Evolutionary conservation across 1,284 basidiomycete genomes (phyloP).

Genomic region (Apiotrichum gamsii): DNA sequence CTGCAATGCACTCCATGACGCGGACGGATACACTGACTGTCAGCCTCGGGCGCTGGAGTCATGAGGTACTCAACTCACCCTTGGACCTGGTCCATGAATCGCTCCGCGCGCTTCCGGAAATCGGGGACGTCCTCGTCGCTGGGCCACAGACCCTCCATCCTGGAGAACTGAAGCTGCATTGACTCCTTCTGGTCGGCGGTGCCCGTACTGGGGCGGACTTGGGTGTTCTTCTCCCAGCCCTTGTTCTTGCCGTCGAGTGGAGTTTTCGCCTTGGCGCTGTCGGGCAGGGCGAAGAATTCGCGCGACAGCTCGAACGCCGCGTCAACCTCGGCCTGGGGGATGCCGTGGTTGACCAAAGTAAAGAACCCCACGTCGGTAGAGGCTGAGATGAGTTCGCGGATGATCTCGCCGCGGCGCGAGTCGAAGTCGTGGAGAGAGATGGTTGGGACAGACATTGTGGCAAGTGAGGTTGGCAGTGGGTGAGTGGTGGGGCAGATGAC

Average conservation of each 20-base stretch:
- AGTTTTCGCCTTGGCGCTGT: slow-evolving; percentile 13
- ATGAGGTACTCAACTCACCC: slow-evolving; percentile 12
- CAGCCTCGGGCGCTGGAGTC: too few relatives aligned
- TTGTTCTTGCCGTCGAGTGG: slow-evolving; percentile 16
- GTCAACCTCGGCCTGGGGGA: slow-evolving; percentile 7
- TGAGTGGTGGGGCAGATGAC: too few relatives aligned
- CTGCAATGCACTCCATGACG: slow-evolving; percentile 34
- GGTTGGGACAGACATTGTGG: slow-evolving; percentile 21
- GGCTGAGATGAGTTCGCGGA: slow-evolving; percentile 26
- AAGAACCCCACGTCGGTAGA: slow-evolving; percentile 31
- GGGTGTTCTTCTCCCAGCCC: slow-evolving; percentile 18
- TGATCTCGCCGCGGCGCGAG: slow-evolving; percentile 24
- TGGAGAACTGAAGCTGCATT: slow-evolving; percentile 25
- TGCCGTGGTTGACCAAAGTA: slow-evolving; percentile 15
- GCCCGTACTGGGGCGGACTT: slow-evolving; percentile 15
- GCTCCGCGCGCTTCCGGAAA: slow-evolving; percentile 18
- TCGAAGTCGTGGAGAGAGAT: slow-evolving; percentile 36
- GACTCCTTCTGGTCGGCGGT: slow-evolving; percentile 18
- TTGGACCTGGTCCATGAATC: slow-evolving; percentile 27
- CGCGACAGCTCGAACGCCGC: slow-evolving; percentile 10
- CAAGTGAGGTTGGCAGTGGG: too few relatives aligned
- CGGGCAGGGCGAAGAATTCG: slow-evolving; percentile 12
- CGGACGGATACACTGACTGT: slow-evolving; percentile 21
- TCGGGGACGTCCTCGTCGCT: slow-evolving; percentile 18
- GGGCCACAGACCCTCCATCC: slow-evolving; percentile 36